Evolutionary conservation across 2,329 filamentous ascomycete genomes (phyloP), one percentile per base, ranked within the genome.

Genomic region (Berkeleyomyces rouxiae): DNA sequence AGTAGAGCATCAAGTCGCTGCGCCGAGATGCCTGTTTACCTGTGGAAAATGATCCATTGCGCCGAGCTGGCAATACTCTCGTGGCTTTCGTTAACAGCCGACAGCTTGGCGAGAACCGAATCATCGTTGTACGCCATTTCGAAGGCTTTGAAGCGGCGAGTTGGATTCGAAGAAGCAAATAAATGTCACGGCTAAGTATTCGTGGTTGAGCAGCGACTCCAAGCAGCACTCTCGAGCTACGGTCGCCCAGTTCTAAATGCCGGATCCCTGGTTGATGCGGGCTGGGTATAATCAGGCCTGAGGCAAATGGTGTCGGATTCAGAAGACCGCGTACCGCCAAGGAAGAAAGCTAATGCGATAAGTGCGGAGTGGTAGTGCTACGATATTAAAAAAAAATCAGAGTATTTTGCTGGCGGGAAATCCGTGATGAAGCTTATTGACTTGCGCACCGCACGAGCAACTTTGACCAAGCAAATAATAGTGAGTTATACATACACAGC

Each of bases 1-100:
- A 11, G n/a, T 33, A 23, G 23, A 37, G 55, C 31, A 16, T 31
- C 13, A 37, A 43, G 42, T 31, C 43, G 31, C 44, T 11, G 46
- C 23, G 63, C 65, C 33, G 42, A 16, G n/a, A 62, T 64, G 61
- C 63, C 51, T 65, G 64, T 72, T 66, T 84, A 95, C 90, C 90
- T 87, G 76, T 99, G 92, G 73, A 99, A 99, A 87, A 99, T 95
- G 66, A 99, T 93, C 95, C 95, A 99, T 84, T 97, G 92, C 64
- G 93, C 90, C 66, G 95, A 91, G 43, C 89, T 92, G 65, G 95
- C 83, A 70, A 99, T 97, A 75, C 90, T 95, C 72, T 99, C 93
- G 73, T 99, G 92, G 9, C 90, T 95, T 75, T 99, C 95, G 74
- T 96, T 96, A 66, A 99, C 82, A 49, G 90, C 89, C 40, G 91